Conservation (phyloP, 2,329 filamentous ascomycete species). For the Penicillium hesseltinei region DNA sequence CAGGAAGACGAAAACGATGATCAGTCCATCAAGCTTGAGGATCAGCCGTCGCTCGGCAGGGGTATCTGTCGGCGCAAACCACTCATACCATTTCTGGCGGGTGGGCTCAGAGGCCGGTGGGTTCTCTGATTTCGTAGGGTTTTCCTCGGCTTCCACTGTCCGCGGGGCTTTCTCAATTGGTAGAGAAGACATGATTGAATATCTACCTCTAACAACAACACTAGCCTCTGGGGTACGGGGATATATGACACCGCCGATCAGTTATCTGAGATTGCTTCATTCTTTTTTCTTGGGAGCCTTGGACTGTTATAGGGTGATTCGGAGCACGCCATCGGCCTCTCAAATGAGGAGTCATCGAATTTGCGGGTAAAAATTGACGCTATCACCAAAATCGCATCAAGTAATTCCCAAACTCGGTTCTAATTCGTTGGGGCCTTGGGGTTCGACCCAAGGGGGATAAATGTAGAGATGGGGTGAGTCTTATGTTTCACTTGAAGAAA, state of each 20-base stretch:
- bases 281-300: neutral
- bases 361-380: neutral
- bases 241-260: neutral
- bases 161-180: constrained; percentile 6
- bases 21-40: constrained; percentile 21
- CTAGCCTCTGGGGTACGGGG: neutral
- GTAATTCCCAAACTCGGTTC: neutral
- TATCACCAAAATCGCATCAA: constrained; percentile 1
- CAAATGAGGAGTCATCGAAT: neutral
- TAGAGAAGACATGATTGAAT: neutral
- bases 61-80: constrained; percentile 21
- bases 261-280: neutral
- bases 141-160: constrained; percentile 1
- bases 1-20: constrained; percentile 21
- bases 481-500: neutral
- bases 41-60: constrained; percentile 18
- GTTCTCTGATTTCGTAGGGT: neutral
- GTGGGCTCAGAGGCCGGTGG: neutral
- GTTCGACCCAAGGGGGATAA: neutral
- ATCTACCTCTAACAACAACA: neutral
- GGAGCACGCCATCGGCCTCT: constrained; percentile 5
- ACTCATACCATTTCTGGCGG: constrained; percentile 21
- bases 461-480: neutral
- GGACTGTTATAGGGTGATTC: neutral
- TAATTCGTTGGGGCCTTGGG: neutral